These are phyloP conservation scores for Epichloe sp. DNA, from an alignment of 2,329 filamentous ascomycete species.

Conservation along the genomic window DNA sequence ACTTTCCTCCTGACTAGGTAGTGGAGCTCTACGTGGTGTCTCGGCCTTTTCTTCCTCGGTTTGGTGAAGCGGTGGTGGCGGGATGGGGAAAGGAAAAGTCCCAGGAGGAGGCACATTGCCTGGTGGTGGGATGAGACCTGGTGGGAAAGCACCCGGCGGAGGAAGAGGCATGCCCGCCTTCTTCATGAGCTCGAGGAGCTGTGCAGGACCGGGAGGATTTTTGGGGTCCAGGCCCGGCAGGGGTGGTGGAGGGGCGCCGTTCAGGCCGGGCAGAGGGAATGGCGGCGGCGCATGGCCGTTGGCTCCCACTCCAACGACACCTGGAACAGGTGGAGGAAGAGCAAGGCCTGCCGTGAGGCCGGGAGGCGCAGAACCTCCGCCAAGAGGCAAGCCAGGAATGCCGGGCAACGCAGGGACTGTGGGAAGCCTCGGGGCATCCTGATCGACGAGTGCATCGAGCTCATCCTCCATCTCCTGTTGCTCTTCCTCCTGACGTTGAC, in stretches of 20 bases:
- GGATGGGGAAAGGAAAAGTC: conserved; percentile 20
- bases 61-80: conserved; percentile 27
- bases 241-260: conserved; percentile 33
- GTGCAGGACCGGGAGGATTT: conserved; percentile 47
- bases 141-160: conserved; percentile 32
- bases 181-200: conserved; percentile 51
- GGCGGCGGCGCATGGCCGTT: conserved; percentile 34
- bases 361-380: conserved; percentile 21
- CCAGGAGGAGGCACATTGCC: conserved; percentile 21
- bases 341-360: conserved; percentile 31
- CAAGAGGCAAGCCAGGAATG: conserved; percentile 46
- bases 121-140: conserved; percentile 31
- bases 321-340: conserved; percentile 32
- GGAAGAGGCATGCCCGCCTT: conserved; percentile 51
- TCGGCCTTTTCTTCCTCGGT: conserved; percentile 20
- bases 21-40: conserved; percentile 44
- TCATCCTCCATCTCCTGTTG: conserved; percentile 91
- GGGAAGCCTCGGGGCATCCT: conserved; percentile 50
- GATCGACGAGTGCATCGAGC: conserved; percentile 81
- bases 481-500: conserved; percentile 79
- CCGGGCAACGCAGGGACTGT: conserved; percentile 37
- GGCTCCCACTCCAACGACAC: conserved; percentile 33
- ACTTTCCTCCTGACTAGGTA: conserved; percentile 77
- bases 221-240: conserved; percentile 43
- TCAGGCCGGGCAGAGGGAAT: conserved; percentile 37